Percentiles rank a stretch among this genome's conserved stretches.
These are phyloP conservation scores for Annulohypoxylon nitens DNA, from an alignment of 495 filamentous ascomycete genomes.

Conservation along the genomic window DNA sequence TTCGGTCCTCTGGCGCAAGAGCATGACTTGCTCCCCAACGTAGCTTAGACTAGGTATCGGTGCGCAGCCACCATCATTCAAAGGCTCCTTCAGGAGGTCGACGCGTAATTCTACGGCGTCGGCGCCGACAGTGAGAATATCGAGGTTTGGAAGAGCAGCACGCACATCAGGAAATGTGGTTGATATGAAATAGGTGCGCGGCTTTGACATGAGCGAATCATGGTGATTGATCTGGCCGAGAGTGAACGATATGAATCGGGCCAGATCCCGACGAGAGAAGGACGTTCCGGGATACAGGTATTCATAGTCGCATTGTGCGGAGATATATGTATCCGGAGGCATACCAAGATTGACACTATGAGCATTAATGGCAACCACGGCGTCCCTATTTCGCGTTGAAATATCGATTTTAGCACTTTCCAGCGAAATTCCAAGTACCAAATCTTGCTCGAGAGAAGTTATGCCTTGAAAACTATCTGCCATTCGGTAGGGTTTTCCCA, in stretches of 20 bases:
- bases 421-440: constrained; percentile 70
- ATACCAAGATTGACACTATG: constrained; percentile 79
- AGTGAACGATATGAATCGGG: constrained; percentile 80
- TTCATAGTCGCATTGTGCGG: constrained; percentile 79
- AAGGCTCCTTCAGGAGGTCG: constrained; percentile 82
- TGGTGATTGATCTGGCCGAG: constrained; percentile 81
- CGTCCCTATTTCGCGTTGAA: constrained; percentile 61
- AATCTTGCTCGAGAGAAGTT: constrained; percentile 61
- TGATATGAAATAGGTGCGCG: constrained; percentile 83
- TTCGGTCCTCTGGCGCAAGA: constrained; percentile 83
- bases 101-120: constrained; percentile 88
- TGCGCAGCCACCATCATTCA: constrained; percentile 66
- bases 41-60: constrained; percentile 81
- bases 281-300: constrained; percentile 80
- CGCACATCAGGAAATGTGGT: constrained; percentile 89
- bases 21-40: constrained; percentile 86
- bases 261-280: constrained; percentile 79
- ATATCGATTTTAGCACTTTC: constrained; percentile 67
- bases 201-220: constrained; percentile 78
- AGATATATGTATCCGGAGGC: constrained; percentile 72
- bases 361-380: constrained; percentile 74
- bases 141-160: constrained; percentile 84
- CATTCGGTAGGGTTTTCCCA: constrained; percentile 74
- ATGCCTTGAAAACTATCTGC: constrained; percentile 66
- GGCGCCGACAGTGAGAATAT: constrained; percentile 85